Percentiles rank a stretch among this genome's conserved stretches.
Evolutionary conservation across 2,329 filamentous ascomycete species (phyloP).

Genomic region (Colletotrichum karsti): DNA sequence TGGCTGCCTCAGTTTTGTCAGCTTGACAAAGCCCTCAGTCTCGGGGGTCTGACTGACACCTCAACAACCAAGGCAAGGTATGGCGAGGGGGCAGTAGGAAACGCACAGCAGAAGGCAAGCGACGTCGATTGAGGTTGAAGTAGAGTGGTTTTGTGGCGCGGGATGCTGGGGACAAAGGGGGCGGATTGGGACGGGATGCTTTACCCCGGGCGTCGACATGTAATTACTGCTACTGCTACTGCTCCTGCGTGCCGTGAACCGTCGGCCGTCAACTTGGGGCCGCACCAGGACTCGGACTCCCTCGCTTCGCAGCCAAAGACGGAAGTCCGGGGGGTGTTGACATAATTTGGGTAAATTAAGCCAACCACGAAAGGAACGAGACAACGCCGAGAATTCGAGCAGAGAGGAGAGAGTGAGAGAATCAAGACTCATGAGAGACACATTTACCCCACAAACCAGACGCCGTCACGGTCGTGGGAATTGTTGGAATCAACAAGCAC

Average conservation of each 20-base stretch:
- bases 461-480: not conserved
- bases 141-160: constrained; percentile 22
- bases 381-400: constrained; percentile 6
- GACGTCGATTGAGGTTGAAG: constrained; percentile 19
- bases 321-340: constrained; percentile 25
- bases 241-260: constrained; percentile 15
- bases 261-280: not conserved
- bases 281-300: constrained; percentile 6
- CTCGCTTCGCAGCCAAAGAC: constrained; percentile 18
- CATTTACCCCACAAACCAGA: constrained; percentile 17
- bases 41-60: not conserved
- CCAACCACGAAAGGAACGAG: constrained; percentile 11
- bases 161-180: not conserved
- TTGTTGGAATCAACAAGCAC: not conserved
- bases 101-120: constrained; percentile 3
- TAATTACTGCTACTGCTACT: too few species aligned
- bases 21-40: constrained; percentile 24
- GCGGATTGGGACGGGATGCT: constrained; percentile 1
- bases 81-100: not conserved
- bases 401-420: not conserved
- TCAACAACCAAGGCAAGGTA: too few species aligned
- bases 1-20: constrained; percentile 27
- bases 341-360: constrained; percentile 29
- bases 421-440: not conserved
- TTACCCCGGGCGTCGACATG: not conserved